These are phyloP conservation scores for Hordeum pubiflorum DNA, from an alignment of 202 grass and related monocot genomes.

Conservation along the genomic window DNA sequence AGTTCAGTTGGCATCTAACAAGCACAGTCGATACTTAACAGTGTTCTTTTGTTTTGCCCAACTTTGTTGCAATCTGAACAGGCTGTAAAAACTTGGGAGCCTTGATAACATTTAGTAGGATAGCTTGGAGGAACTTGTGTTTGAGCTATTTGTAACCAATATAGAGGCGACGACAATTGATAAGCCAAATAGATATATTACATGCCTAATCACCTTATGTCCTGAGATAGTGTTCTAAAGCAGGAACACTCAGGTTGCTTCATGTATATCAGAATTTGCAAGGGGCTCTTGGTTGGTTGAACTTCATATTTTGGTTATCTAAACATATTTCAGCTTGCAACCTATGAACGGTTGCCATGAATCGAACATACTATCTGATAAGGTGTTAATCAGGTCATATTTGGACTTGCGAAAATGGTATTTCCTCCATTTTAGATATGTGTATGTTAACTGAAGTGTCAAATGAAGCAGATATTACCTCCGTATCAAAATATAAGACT, in stretches of 20 bases:
- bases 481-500: no score
- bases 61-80: background rate
- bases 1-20: background rate
- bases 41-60: background rate
- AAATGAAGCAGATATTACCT: background rate
- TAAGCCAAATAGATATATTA: background rate
- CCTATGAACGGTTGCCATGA: background rate
- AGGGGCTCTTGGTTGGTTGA: background rate
- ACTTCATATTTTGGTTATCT: background rate
- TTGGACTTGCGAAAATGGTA: background rate
- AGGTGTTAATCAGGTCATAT: background rate
- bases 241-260: background rate
- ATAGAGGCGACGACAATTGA: background rate
- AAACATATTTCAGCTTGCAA: background rate
- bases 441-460: no score
- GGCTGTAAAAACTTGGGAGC: background rate
- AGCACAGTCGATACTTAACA: background rate
- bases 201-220: background rate
- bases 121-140: background rate
- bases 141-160: background rate
- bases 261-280: background rate
- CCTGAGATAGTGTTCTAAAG: background rate
- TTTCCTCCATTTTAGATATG: background rate
- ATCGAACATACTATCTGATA: background rate
- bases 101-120: background rate